These are phyloP conservation scores for Candida namnaoensis DNA, from an alignment of 805 yeast species.

Conservation along the genomic window DNA sequence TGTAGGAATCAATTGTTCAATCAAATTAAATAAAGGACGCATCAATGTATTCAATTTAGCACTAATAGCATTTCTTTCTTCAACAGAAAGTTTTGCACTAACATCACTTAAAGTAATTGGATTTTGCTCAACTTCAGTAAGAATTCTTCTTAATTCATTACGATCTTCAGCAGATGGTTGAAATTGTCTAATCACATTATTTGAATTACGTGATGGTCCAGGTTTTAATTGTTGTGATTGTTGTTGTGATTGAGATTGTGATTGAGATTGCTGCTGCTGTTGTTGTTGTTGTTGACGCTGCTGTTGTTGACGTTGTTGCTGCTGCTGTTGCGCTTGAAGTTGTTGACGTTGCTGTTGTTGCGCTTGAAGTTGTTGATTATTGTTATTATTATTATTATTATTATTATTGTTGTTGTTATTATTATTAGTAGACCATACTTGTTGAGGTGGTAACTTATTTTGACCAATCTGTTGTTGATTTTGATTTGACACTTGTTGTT, in stretches of 20 bases:
- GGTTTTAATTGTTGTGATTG: conserved; percentile 13
- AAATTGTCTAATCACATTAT: conserved; percentile 7
- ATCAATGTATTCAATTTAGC: conserved; percentile 45
- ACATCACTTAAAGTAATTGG: conserved; percentile 62
- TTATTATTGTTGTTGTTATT: no score
- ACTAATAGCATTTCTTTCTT: conserved; percentile 54
- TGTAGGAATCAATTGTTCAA: conserved; percentile 71
- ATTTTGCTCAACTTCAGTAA: conserved; percentile 60
- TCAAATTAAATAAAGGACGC: conserved; percentile 45
- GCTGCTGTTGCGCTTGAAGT: conserved; percentile 6
- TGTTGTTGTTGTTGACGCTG: conserved; percentile 1
- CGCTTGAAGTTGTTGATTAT: no score
- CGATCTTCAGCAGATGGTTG: conserved; percentile 53
- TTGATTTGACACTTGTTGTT: neutral
- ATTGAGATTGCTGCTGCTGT: conserved; percentile 9
- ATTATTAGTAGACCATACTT: conserved; percentile 1
- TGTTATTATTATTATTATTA: no score
- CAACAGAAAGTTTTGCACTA: conserved; percentile 49
- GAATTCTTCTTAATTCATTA: conserved; percentile 49
- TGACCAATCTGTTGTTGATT: neutral
- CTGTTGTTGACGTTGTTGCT: neutral
- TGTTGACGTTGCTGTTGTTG: conserved; percentile 4
- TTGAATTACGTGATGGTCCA: conserved; percentile 11
- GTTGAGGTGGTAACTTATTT: neutral
- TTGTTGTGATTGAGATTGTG: conserved; percentile 12